These are phyloP conservation scores for Candida ulmi DNA, from an alignment of 805 yeast species.

Conservation along the genomic window DNA sequence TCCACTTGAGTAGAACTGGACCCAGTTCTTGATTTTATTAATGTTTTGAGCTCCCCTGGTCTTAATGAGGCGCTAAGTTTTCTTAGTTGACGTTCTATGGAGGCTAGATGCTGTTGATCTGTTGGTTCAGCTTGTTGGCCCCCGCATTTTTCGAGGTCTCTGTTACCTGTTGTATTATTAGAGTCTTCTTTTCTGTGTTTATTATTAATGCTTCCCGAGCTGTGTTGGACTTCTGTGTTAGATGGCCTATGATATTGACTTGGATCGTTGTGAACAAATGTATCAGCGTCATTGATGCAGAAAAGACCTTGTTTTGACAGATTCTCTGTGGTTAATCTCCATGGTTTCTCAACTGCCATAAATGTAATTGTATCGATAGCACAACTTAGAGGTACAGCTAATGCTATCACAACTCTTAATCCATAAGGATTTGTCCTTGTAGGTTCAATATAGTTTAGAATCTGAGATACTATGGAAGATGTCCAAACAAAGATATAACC, in stretches of 20 bases:
- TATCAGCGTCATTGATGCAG: neutral
- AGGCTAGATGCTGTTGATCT: no score
- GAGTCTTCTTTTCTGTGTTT: no score
- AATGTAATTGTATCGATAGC: slow-evolving; percentile 72
- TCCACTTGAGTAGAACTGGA: no score
- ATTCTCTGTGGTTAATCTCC: slow-evolving; percentile 32
- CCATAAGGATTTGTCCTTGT: slow-evolving; percentile 3
- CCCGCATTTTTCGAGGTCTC: no score
- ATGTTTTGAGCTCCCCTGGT: no score
- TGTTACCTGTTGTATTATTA: no score
- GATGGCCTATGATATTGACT: neutral
- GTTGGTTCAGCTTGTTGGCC: no score
- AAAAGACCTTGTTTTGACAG: neutral
- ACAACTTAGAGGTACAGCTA: slow-evolving; percentile 75
- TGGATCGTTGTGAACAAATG: neutral
- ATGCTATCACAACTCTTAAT: slow-evolving; percentile 38
- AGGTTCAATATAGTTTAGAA: slow-evolving; percentile 5
- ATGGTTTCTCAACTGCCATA: slow-evolving; percentile 70
- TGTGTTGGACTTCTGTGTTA: neutral
- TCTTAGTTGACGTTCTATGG: no score
- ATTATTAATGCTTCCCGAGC: neutral
- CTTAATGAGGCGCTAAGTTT: no score
- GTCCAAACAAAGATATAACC: slow-evolving; percentile 19
- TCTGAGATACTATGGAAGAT: slow-evolving; percentile 12
- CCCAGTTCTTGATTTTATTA: no score